These are phyloP conservation scores for Leishmania gerbilli DNA, from an alignment of 208 protist genomes.

Conservation along the genomic window DNA sequence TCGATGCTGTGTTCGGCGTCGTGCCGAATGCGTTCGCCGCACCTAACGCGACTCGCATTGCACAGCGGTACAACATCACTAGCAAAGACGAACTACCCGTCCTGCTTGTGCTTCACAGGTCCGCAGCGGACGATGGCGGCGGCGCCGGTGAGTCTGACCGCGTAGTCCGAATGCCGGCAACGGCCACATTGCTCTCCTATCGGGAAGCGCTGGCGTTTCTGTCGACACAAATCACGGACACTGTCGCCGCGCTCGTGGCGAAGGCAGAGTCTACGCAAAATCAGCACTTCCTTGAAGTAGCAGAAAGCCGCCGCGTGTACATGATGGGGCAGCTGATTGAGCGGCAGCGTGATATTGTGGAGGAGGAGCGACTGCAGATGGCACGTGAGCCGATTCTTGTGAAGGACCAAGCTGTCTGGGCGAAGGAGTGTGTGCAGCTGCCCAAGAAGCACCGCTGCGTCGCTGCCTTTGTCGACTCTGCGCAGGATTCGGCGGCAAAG, in stretches of 20 bases:
- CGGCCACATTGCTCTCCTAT: conserved; percentile 9
- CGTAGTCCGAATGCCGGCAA: conserved; percentile 21
- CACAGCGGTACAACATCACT: conserved; percentile 39
- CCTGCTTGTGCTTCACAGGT: conserved; percentile 34
- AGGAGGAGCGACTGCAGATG: conserved; percentile 15
- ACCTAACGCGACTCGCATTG: conserved; percentile 13
- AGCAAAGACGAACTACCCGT: conserved; percentile 28
- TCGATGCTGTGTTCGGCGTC: conserved; percentile 48
- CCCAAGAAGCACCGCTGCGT: conserved; percentile 33
- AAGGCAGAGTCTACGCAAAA: conserved; percentile 13
- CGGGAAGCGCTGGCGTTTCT: conserved; percentile 14
- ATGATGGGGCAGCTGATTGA: conserved; percentile 16
- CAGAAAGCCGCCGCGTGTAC: conserved; percentile 18
- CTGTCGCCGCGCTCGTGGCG: conserved; percentile 1
- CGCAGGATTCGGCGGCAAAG: conserved; percentile 10
- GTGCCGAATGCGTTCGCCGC: conserved; percentile 34
- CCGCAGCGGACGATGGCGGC: conserved; percentile 1
- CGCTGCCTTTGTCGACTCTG: conserved; percentile 27
- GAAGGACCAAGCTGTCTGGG: conserved; percentile 28
- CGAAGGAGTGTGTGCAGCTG: conserved; percentile 24
- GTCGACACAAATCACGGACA: conserved; percentile 19
- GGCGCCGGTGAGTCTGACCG: conserved; percentile 20
- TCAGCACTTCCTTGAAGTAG: conserved; percentile 2
- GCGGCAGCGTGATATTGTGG: conserved; percentile 20
- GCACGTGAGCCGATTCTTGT: conserved; percentile 19